These are phyloP conservation scores for Metschnikowia lochheadii DNA, from an alignment of 805 yeast species.

Conservation along the genomic window DNA sequence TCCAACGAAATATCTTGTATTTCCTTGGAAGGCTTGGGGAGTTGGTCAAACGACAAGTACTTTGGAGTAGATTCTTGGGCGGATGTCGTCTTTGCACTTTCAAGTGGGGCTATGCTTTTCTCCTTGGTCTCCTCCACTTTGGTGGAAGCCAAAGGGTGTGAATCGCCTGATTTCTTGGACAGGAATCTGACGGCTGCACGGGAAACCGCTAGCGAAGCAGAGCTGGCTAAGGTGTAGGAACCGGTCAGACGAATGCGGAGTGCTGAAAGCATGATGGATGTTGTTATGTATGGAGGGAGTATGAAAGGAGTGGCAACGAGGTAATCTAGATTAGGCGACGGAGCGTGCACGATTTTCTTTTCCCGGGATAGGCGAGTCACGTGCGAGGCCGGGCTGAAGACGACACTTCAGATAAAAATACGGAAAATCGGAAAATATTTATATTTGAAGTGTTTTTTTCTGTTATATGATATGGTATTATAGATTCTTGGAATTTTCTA, in stretches of 20 bases:
- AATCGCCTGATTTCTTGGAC: constrained; percentile 15
- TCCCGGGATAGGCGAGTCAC: constrained; percentile 3
- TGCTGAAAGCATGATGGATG: not conserved
- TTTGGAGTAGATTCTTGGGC: constrained; percentile 1
- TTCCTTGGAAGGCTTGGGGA: constrained; percentile 29
- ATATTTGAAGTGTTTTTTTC: not conserved
- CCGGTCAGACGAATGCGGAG: not conserved
- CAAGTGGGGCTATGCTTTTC: not conserved
- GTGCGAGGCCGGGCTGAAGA: not conserved
- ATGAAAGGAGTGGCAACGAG: not conserved
- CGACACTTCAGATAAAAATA: not conserved
- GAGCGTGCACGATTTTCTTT: constrained; percentile 4
- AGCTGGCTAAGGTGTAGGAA: not conserved
- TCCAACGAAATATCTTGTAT: constrained; percentile 13
- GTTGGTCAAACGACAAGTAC: constrained; percentile 28
- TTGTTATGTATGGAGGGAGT: not conserved
- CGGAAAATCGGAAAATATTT: no score
- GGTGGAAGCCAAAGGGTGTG: not conserved
- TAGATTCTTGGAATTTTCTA: not conserved
- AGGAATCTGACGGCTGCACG: constrained; percentile 9
- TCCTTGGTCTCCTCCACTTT: constrained; percentile 7
- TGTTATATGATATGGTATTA: not conserved
- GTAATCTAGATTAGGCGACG: not conserved
- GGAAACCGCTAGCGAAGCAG: constrained; percentile 1
- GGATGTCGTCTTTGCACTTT: not conserved